Evolutionary conservation across 495 filamentous ascomycete species (phyloP), one percentile per base, ranked within the genome.

Genomic region (Hyaloscypha variabilis): DNA sequence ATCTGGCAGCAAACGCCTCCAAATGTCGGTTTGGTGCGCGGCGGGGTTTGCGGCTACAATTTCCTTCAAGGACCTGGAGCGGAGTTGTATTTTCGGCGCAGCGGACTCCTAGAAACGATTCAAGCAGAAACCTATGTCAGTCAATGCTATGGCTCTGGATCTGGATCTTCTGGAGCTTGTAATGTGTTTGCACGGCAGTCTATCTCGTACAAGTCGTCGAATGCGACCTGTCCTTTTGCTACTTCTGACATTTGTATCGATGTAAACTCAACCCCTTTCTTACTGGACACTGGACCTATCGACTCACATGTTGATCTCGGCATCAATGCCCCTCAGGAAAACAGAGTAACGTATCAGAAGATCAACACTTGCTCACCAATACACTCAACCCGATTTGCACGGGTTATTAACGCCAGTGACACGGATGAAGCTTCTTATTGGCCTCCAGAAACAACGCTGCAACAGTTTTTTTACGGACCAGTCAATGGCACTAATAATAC

Each of bases 271-370:
- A 60, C 13, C 13, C 39, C 39, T 6, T 42, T 6, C 13, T 3
- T 6, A 62, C 13, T 76, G 70, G 72, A 76, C 46, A 74, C 65
- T 25, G 74, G 74, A 8, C 63, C 42, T 26, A 65, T 77, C 24
- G 72, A 76, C 51, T 75, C 74, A 11, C 74, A 76, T 49, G 19
- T 26, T 23, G 63, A 55, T 8, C 64, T 77, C 19, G 75, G 75
- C 10, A 71, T 77, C 31, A 76, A 77, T 50, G 68, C 71, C 21
- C 58, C 65, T 5, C 52, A 31, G 13, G 57, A 36, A 8, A 68
- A 74, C 10, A 53, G 74, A 11, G 30, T 76, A 14, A 58, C 65
- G 23, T 73, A 73, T 60, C 70, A 71, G 30, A 74, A 71, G 53
- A 62, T 68, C 25, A 67, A 73, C 21, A 75, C 72, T 17, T 77